Base-by-base conservation (phyloP, 2,329 filamentous ascomycete genomes). In the Ceratocystis alfenasii region DNA sequence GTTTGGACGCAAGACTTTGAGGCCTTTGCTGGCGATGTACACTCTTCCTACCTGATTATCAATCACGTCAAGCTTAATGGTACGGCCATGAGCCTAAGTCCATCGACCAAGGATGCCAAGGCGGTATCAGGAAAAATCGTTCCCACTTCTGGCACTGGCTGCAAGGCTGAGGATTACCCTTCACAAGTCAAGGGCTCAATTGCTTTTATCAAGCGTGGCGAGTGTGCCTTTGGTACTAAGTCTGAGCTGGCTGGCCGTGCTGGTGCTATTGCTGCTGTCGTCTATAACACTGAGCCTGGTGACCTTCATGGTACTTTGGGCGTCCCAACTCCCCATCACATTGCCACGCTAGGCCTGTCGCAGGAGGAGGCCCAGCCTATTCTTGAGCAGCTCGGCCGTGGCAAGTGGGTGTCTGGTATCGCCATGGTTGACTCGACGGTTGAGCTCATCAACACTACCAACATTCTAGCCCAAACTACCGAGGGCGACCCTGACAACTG, bases 281-380 rank as follows among this genome's bases (percentile, higher is more conserved):
- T 94, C 62, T 92, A 89, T 76, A 90, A 93, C 77, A 87, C 86
- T 70, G 83, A 84, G 62, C 75, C 80, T 0, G 87, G 83, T 1
- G 74, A 76, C 2, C 75, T 90, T 0, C 79, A 81, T 63, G 89
- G 88, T 50, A 92, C 88, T 0, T 78, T 94, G 2, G 88, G 86
- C 10, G 78, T 76, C 0, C 84, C 86, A 0, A 76, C 77, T 0
- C 76, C 79, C 10, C 71, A 84, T 63, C 82, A 90, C 70, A 78
- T 88, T 4, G 83, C 88, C 0, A 89, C 85, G 0, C 85, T 90
- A 67, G 86, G 86, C 1, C 76, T 93, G 28, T 81, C 81, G 1
- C 79, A 81, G 22, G 76, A 78, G 12, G 82, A 85, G 36, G 89
- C 85, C 4, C 73, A 77, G 66, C 79, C 81, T 1, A 76, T 87